phyloP scores from a whole-genome alignment of 345 rosid species.

The Syzygium jambos region DNA sequence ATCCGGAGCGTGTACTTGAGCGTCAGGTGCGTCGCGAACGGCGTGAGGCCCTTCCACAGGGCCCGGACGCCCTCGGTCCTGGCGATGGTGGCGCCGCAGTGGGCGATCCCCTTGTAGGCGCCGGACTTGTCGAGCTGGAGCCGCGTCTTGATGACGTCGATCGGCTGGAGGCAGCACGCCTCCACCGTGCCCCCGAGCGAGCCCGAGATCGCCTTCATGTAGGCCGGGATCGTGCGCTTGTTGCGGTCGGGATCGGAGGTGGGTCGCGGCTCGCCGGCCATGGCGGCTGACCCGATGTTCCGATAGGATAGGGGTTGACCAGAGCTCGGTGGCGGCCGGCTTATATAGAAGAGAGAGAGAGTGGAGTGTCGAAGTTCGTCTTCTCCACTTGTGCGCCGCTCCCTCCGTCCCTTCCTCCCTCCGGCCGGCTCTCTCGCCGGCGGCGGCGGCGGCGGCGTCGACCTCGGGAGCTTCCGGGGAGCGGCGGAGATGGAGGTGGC shows the following conservation, averaged over 20 bases:
- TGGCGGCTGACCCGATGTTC: not conserved
- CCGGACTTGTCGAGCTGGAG: slow-evolving; percentile 74
- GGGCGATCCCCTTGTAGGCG: slow-evolving; percentile 62
- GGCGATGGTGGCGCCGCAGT: slow-evolving; percentile 68
- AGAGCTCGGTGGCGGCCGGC: not conserved
- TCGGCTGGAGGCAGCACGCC: slow-evolving; percentile 87
- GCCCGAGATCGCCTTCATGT: slow-evolving; percentile 89
- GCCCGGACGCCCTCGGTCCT: slow-evolving; percentile 76
- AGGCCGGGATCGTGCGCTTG: slow-evolving; percentile 48
- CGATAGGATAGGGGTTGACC: not conserved
- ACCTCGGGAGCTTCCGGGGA: not conserved
- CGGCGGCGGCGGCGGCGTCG: not conserved
- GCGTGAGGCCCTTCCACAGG: slow-evolving; percentile 91
- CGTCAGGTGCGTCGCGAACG: slow-evolving; percentile 91
- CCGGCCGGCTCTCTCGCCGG: not conserved
- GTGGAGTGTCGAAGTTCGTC: not conserved
- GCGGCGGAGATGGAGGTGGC: not conserved
- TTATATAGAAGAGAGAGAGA: not conserved
- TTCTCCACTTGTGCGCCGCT: not conserved
- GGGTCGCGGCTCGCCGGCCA: not conserved
- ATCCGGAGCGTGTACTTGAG: slow-evolving; percentile 82
- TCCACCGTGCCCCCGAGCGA: slow-evolving; percentile 88
- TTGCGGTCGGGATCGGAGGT: not conserved
- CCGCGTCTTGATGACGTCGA: slow-evolving; percentile 91
- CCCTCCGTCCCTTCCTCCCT: not conserved